Evolutionary conservation across 2,329 filamentous ascomycete genomes (phyloP).

Genomic region (Talaromyces sp.): DNA sequence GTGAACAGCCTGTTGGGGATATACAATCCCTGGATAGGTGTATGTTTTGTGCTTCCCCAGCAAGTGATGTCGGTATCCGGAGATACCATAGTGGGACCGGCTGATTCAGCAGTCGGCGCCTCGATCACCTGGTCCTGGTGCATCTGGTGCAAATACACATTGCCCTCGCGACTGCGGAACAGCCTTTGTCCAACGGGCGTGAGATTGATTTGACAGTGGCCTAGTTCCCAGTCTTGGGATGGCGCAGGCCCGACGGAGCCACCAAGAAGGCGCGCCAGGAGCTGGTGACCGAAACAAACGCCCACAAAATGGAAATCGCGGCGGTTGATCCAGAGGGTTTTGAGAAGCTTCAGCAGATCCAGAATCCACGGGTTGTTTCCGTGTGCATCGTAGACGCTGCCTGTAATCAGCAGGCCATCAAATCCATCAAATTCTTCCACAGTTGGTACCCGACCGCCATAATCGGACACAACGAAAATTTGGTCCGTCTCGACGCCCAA

Average conservation of each 20-base stretch:
- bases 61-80: conserved; percentile 51
- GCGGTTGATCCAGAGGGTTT: conserved; percentile 53
- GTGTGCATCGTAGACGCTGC: conserved; percentile 53
- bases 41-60: conserved; percentile 51
- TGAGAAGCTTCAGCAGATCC: conserved; percentile 49
- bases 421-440: conserved; percentile 51
- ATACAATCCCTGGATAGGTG: conserved; percentile 50
- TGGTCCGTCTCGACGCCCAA: conserved; percentile 59
- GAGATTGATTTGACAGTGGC: conserved; percentile 47
- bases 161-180: conserved; percentile 39
- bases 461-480: conserved; percentile 57
- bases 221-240: conserved; percentile 51
- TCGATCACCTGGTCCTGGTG: conserved; percentile 50
- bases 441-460: conserved; percentile 52
- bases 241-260: conserved; percentile 40
- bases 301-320: conserved; percentile 56
- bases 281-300: conserved; percentile 54
- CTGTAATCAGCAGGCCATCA: conserved; percentile 51
- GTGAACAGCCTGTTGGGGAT: conserved; percentile 51
- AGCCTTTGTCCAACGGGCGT: conserved; percentile 45
- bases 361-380: conserved; percentile 49
- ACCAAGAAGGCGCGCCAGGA: conserved; percentile 49
- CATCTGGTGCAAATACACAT: conserved; percentile 51
- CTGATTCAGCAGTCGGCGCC: conserved; percentile 31
- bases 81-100: conserved; percentile 35